Percentiles rank a stretch among this genome's conserved stretches.
These are phyloP conservation scores for Colletotrichum sansevieriae DNA, from an alignment of 2,329 filamentous ascomycete genomes.

Conservation along the genomic window DNA sequence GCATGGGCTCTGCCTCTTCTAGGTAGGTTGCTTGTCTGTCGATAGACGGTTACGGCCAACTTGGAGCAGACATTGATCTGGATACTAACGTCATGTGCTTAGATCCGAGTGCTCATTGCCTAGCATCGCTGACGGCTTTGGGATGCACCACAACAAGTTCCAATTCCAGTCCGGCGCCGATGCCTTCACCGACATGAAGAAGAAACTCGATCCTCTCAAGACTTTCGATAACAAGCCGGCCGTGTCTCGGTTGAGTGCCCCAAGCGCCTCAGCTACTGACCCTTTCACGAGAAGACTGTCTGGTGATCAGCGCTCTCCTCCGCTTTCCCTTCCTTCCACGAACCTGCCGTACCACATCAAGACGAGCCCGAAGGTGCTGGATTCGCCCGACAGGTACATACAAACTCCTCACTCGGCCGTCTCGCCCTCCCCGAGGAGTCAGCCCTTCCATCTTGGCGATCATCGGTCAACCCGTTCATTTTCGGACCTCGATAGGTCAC, in stretches of 20 bases:
- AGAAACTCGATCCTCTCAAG: conserved; percentile 66
- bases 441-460: conserved; percentile 58
- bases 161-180: conserved; percentile 61
- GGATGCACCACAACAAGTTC: conserved; percentile 64
- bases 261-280: conserved; percentile 53
- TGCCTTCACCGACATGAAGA: conserved; percentile 65
- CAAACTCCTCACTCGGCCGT: conserved; percentile 64
- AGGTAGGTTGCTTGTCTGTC: conserved; percentile 32
- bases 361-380: conserved; percentile 52
- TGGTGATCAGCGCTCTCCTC: conserved; percentile 57
- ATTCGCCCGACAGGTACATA: conserved; percentile 58
- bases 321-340: conserved; percentile 61
- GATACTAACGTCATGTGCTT: conserved; percentile 1
- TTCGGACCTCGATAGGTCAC: conserved; percentile 62
- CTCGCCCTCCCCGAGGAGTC: conserved; percentile 56
- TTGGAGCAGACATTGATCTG: no score
- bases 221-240: conserved; percentile 59
- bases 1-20: conserved; percentile 53
- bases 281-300: conserved; percentile 52
- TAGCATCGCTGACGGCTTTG: conserved; percentile 56
- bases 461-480: conserved; percentile 59
- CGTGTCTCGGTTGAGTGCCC: conserved; percentile 57
- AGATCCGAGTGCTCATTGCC: conserved; percentile 59
- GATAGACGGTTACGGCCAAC: neutral
- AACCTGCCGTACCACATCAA: conserved; percentile 50